Conservation (phyloP, 345 rosid genomes). For the Geranium rotundifolium region DNA sequence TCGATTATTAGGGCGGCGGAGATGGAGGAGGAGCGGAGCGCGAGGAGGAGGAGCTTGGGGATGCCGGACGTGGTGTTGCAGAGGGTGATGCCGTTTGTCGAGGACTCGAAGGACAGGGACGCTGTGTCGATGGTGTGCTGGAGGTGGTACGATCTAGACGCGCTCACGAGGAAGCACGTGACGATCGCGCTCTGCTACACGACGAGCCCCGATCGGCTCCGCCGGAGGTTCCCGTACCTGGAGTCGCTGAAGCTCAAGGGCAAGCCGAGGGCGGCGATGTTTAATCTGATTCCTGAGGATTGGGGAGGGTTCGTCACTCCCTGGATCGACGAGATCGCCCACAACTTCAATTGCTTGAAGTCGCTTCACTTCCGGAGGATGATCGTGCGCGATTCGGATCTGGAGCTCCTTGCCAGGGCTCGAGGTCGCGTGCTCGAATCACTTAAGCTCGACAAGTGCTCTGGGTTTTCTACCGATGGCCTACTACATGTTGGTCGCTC, state of each 20-base stretch:
- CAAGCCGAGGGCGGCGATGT: constrained; percentile 92
- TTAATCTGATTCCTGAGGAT: constrained; percentile 77
- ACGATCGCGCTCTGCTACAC: constrained; percentile 80
- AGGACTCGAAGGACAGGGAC: constrained; percentile 63
- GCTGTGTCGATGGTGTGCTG: constrained; percentile 69
- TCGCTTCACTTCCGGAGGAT: constrained; percentile 70
- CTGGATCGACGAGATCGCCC: constrained; percentile 54
- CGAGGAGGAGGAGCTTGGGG: constrained; percentile 2
- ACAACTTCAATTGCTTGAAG: constrained; percentile 40
- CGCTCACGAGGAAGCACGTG: constrained; percentile 65
- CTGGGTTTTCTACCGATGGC: constrained; percentile 81
- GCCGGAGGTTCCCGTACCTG: constrained; percentile 44
- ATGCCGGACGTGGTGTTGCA: constrained; percentile 48
- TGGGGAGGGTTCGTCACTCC: constrained; percentile 88
- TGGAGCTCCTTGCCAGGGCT: constrained; percentile 37
- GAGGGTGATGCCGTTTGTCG: constrained; percentile 56
- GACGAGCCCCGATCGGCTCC: constrained; percentile 53
- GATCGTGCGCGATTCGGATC: constrained; percentile 78
- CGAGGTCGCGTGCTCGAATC: constrained; percentile 37
- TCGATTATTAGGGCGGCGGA: not conserved
- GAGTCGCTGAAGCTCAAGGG: constrained; percentile 85
- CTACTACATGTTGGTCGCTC: constrained; percentile 47
- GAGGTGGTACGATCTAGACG: constrained; percentile 65
- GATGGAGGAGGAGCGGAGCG: constrained; percentile 30
- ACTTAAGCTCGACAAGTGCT: constrained; percentile 82